Percentiles rank a stretch among this genome's conserved stretches.
Evolutionary conservation across 2,329 filamentous ascomycete species (phyloP).

Genomic region (Apiospora sp.): DNA sequence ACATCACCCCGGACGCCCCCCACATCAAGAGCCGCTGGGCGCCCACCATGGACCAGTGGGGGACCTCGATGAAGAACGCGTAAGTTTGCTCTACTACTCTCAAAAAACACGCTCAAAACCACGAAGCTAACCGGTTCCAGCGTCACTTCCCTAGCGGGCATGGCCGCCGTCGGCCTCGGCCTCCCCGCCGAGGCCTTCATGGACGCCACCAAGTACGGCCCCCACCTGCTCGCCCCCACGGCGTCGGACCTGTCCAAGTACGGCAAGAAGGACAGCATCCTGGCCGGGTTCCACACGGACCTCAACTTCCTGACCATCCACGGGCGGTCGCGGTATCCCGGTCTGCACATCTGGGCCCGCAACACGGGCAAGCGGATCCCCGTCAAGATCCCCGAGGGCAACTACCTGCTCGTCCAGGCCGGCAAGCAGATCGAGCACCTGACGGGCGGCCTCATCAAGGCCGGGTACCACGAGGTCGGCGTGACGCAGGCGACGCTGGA

Average conservation of each 20-base stretch:
- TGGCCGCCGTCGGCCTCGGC: constrained; percentile 64
- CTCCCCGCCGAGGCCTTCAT: constrained; percentile 61
- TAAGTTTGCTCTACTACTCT: constrained; percentile 43
- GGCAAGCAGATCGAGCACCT: constrained; percentile 70
- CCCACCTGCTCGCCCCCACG: constrained; percentile 67
- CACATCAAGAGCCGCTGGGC: constrained; percentile 60
- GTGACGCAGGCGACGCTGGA: constrained; percentile 61
- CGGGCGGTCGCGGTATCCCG: constrained; percentile 68
- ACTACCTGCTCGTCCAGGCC: constrained; percentile 67
- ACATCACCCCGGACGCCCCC: constrained; percentile 60
- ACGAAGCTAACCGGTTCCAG: constrained; percentile 38
- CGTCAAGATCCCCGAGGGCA: constrained; percentile 65
- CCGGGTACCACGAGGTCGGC: constrained; percentile 68
- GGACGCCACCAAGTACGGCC: constrained; percentile 64
- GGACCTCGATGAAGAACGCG: constrained; percentile 67
- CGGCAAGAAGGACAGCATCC: constrained; percentile 62
- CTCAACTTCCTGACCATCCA: constrained; percentile 72
- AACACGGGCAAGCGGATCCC: constrained; percentile 67
- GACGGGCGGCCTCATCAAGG: constrained; percentile 67
- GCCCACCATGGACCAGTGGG: constrained; percentile 65
- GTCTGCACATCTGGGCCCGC: constrained; percentile 69
- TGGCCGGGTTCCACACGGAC: constrained; percentile 70
- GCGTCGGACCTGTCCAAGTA: constrained; percentile 65
- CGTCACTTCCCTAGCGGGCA: constrained; percentile 64
- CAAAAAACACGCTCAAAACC: background rate